These are phyloP conservation scores for Venturia carpophila DNA, from an alignment of 2,329 filamentous ascomycete genomes.

Conservation along the genomic window DNA sequence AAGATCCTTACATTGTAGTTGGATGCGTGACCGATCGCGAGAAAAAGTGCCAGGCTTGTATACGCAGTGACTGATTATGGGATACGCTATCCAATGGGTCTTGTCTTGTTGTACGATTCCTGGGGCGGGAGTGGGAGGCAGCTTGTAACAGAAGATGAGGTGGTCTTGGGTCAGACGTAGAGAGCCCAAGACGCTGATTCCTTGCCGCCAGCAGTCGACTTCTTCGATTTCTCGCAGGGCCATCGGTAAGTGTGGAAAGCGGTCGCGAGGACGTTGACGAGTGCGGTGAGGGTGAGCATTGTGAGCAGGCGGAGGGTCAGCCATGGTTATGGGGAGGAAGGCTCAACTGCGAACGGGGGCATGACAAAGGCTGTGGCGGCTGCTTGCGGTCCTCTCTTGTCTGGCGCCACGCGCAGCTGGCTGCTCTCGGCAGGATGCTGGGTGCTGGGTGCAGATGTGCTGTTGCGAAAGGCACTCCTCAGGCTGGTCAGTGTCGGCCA, in stretches of 20 bases:
- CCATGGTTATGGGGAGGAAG: slow-evolving; percentile 8
- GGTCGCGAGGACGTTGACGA: background rate
- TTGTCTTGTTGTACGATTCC: slow-evolving; percentile 32
- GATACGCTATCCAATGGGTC: slow-evolving; percentile 77
- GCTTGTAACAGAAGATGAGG: slow-evolving; percentile 54
- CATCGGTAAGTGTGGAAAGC: background rate
- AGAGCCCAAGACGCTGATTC: slow-evolving; percentile 50
- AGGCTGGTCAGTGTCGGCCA: background rate
- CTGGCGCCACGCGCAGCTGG: background rate
- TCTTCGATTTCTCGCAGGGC: slow-evolving; percentile 46
- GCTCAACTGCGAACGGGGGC: background rate
- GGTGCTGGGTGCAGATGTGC: background rate
- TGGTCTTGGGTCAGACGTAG: slow-evolving; percentile 57
- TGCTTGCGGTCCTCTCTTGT: background rate
- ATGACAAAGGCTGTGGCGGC: background rate
- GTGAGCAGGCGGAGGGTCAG: slow-evolving; percentile 1
- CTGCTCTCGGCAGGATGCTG: background rate
- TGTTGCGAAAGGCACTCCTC: background rate
- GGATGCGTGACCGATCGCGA: slow-evolving; percentile 69
- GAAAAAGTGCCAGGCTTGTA: slow-evolving; percentile 66
- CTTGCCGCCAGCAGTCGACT: slow-evolving; percentile 51
- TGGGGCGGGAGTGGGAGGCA: slow-evolving; percentile 27
- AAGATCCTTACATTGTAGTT: slow-evolving; percentile 86
- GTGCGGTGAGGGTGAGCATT: background rate
- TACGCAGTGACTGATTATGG: slow-evolving; percentile 75